Conservation (phyloP, 139 green algal species). For the Coccomyxa sp. region DNA sequence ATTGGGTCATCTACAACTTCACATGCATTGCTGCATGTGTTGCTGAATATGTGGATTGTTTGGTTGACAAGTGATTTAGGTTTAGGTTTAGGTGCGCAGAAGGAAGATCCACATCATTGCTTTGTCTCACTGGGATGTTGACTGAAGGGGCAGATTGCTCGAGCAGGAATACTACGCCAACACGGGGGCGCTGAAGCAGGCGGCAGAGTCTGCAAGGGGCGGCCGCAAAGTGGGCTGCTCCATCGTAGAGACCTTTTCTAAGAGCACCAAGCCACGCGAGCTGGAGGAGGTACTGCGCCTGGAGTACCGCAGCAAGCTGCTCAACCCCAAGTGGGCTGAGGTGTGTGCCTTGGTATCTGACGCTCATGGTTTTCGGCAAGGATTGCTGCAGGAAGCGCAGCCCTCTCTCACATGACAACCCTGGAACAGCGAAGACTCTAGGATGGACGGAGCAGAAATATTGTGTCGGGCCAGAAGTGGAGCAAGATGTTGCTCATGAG, state of each 20-base stretch:
- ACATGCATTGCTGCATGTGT: background rate
- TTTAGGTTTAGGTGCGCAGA: background rate
- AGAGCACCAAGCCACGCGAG: constrained; percentile 64
- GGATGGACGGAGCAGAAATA: too few relatives aligned
- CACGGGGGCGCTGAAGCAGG: constrained; percentile 78
- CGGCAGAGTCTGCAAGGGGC: constrained; percentile 64
- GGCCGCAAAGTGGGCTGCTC: constrained; percentile 54
- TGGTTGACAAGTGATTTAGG: background rate
- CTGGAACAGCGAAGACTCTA: too few relatives aligned
- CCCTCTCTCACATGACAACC: too few relatives aligned
- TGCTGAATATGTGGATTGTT: background rate
- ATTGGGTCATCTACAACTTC: background rate
- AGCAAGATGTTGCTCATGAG: too few relatives aligned
- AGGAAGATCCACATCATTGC: too few relatives aligned
- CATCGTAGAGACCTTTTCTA: constrained; percentile 86
- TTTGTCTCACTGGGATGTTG: too few relatives aligned
- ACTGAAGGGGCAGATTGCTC: too few relatives aligned
- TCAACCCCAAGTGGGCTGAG: constrained; percentile 83
- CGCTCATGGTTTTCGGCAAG: too few relatives aligned
- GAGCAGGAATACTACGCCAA: constrained; percentile 3
- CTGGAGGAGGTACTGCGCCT: constrained; percentile 87
- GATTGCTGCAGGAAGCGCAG: too few relatives aligned
- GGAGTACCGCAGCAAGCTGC: constrained; percentile 95
- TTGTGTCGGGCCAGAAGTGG: too few relatives aligned
- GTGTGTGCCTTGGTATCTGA: background rate